Conservation (phyloP, 2,329 filamentous ascomycete species). For the Penicillium frequentans region DNA sequence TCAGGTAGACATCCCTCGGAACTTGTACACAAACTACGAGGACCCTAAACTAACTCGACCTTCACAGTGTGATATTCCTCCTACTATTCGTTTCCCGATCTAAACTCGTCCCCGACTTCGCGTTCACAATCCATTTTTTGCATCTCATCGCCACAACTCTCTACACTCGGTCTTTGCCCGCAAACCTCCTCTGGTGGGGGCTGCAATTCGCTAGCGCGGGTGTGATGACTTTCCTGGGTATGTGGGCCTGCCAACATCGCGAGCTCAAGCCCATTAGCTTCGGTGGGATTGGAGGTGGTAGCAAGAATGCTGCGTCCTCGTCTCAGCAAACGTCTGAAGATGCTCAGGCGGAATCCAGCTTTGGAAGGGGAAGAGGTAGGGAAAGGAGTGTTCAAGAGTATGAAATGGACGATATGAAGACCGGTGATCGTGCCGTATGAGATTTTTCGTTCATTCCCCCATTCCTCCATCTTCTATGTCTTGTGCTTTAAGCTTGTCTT, state of each 20-base stretch:
- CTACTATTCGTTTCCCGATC: constrained; percentile 81
- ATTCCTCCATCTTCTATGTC: background rate
- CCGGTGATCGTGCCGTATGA: constrained; percentile 33
- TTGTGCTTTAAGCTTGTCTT: background rate
- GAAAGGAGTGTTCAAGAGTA: constrained; percentile 33
- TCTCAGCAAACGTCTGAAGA: constrained; percentile 15
- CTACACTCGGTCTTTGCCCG: constrained; percentile 75
- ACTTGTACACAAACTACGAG: background rate
- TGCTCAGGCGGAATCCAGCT: constrained; percentile 23
- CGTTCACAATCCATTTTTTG: constrained; percentile 80
- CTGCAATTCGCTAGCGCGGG: constrained; percentile 61
- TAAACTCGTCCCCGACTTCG: constrained; percentile 94
- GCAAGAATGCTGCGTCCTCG: constrained; percentile 13
- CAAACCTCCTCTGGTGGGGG: constrained; percentile 83
- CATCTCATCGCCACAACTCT: constrained; percentile 76
- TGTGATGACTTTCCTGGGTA: constrained; percentile 69
- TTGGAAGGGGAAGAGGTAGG: constrained; percentile 33
- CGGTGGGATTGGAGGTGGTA: constrained; percentile 54
- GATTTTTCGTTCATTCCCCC: background rate
- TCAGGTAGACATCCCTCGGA: constrained; percentile 52
- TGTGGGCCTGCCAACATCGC: constrained; percentile 89
- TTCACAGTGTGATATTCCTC: constrained; percentile 72
- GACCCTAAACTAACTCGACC: background rate
- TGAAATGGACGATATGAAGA: constrained; percentile 37
- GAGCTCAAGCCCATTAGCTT: constrained; percentile 89